Evolutionary conservation across 2,329 filamentous ascomycete species (phyloP).

Genomic region (Ambrosiella xylebori): DNA sequence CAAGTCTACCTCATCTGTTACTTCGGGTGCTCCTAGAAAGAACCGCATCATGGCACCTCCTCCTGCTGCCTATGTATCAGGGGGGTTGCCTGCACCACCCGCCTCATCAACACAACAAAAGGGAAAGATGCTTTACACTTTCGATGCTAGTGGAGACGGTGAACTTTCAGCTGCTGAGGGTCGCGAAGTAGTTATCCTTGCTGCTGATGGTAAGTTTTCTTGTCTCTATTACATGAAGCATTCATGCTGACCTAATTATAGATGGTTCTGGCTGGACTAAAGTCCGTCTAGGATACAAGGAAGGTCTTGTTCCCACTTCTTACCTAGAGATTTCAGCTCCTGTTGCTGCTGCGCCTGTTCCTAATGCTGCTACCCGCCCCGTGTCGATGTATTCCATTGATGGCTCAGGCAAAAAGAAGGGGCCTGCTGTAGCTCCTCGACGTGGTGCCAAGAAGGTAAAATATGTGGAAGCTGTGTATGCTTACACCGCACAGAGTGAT

Average conservation of each 20-base stretch:
- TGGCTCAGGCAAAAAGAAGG: constrained; percentile 56
- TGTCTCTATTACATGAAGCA: constrained; percentile 11
- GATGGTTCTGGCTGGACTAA: constrained; percentile 88
- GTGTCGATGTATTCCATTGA: constrained; percentile 54
- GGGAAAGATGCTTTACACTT: constrained; percentile 80
- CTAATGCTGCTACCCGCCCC: constrained; percentile 41
- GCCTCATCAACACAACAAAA: constrained; percentile 32
- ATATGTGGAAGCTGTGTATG: constrained; percentile 85
- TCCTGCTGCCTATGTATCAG: constrained; percentile 60
- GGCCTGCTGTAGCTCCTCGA: constrained; percentile 76
- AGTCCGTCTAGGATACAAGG: constrained; percentile 54
- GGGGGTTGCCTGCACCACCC: constrained; percentile 36
- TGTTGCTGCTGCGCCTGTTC: constrained; percentile 22
- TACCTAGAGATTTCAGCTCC: constrained; percentile 56
- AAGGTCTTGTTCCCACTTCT: constrained; percentile 72
- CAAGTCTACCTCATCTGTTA: constrained; percentile 9
- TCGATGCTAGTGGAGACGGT: constrained; percentile 63
- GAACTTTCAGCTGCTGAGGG: constrained; percentile 71
- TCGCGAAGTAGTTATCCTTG: constrained; percentile 57
- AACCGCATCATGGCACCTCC: constrained; percentile 76
- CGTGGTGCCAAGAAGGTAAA: constrained; percentile 85
- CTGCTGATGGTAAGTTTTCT: constrained; percentile 62
- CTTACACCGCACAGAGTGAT: constrained; percentile 73
- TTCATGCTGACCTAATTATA: constrained; percentile 22
- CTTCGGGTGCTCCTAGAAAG: constrained; percentile 27